Evolutionary conservation across 345 rosid genomes (phyloP), one percentile per base, ranked within the genome.

Genomic region (Geranium rotundifolium): DNA sequence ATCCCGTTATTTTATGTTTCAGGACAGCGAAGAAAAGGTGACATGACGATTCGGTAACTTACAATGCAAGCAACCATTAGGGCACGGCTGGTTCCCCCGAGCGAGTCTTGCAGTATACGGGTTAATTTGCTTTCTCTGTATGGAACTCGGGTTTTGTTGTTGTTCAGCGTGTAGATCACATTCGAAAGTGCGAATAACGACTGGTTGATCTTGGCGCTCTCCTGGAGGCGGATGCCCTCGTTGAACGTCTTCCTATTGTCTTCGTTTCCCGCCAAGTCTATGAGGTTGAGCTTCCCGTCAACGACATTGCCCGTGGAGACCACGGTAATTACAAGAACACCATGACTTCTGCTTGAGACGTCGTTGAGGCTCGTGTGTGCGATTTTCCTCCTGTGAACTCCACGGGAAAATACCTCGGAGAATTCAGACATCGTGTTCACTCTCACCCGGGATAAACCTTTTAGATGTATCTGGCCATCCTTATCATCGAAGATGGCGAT

Each of bases 181-280:
- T 90, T 93, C 29, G 97, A 90, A 67, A 90, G 68, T 57, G 96
- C 89, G 73, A 93, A 93, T 65, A 93, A 71, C 4, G 97, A 90
- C 64, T 86, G 88, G 59, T 88, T 90, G 63, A 93, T 93, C 78
- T 93, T 93, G 55, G 84, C 84, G 67, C 97, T 88, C 80, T 93
- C 97, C 72, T 70, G 88, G 0, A 88, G 76, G 67, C 99, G 91
- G 59, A 85, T 71, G 63, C 97, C 99, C 72, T 88, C 91, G 67
- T 90, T 93, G 68, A 85, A 76, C 41, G 89, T 93, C 78, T 85
- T 86, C 56, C 90, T 80, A 58, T 93, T 90, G 75, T 93, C 97
- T 81, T 93, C 97, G 39, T 86, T 93, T 52, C 99, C 99, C 88
- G 97, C 99, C 41, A 93, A 83, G 71, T 93, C 99, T 66, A 93